Evolutionary conservation across 371 early-diverging fungal species (phyloP).

Genomic region (Actinomucor elegans): DNA sequence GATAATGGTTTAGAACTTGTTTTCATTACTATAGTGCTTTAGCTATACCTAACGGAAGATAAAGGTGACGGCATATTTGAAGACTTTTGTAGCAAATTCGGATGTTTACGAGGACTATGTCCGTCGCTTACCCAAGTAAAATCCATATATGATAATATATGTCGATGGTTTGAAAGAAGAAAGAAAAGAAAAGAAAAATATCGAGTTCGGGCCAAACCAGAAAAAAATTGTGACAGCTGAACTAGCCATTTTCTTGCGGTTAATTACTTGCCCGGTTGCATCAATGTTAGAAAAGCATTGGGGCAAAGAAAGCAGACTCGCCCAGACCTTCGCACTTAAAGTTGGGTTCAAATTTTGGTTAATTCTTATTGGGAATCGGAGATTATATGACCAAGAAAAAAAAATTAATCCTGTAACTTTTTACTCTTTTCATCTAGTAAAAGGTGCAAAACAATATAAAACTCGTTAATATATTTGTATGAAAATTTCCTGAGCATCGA

Average conservation of each 20-base stretch:
- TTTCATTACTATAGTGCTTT: not conserved
- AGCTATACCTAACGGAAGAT: conserved; percentile 17
- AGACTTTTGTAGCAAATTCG: conserved; percentile 10
- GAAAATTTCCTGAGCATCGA: too few relatives aligned
- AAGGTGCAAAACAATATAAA: too few relatives aligned
- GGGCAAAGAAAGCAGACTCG: too few relatives aligned
- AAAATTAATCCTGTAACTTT: too few relatives aligned
- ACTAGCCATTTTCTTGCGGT: not conserved
- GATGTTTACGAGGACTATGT: conserved; percentile 24
- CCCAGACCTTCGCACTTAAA: too few relatives aligned
- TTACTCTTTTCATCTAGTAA: too few relatives aligned
- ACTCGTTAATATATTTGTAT: too few relatives aligned
- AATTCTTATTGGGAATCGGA: too few relatives aligned
- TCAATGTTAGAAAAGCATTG: too few relatives aligned
- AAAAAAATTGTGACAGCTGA: conserved; percentile 12
- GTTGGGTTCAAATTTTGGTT: too few relatives aligned
- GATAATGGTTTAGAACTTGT: too few relatives aligned
- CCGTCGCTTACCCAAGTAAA: conserved; percentile 27
- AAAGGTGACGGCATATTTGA: conserved; percentile 6
- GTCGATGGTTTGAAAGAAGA: not conserved
- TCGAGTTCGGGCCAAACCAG: not conserved
- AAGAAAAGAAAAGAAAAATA: not conserved
- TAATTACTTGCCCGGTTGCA: not conserved
- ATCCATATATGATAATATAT: conserved; percentile 16
- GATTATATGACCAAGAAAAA: too few relatives aligned